Evolutionary conservation across 192 early-diverging fungal genomes (phyloP).

Genomic region (Coemansia erecta): DNA sequence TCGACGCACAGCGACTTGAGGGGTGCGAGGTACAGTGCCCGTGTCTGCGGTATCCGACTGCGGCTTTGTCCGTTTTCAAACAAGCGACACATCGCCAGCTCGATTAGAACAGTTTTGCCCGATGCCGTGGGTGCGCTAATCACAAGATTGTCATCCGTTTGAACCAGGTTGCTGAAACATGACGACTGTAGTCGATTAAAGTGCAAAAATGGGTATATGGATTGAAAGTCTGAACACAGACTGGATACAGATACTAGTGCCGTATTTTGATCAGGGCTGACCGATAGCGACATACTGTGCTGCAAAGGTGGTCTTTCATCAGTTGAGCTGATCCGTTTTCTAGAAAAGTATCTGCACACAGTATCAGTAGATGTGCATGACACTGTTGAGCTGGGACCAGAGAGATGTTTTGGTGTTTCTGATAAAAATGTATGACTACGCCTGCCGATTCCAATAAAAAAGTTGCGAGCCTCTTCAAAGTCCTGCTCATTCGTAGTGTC

Average conservation of each 20-base stretch:
- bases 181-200: conserved; percentile 35
- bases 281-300: too few species aligned
- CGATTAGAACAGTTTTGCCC: conserved; percentile 66
- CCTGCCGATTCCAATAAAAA: too few species aligned
- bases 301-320: neutral
- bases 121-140: conserved; percentile 64
- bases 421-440: too few species aligned
- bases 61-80: neutral
- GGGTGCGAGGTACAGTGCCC: conserved; percentile 66
- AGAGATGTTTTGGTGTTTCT: too few species aligned
- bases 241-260: conserved; percentile 8
- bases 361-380: too few species aligned
- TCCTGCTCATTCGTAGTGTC: too few species aligned
- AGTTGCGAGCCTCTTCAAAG: too few species aligned
- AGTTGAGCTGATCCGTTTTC: neutral
- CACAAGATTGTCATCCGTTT: conserved; percentile 17
- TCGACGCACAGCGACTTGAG: conserved; percentile 66
- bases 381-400: too few species aligned
- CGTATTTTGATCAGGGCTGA: neutral
- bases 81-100: conserved; percentile 48
- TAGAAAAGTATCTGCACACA: too few species aligned
- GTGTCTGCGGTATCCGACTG: conserved; percentile 11
- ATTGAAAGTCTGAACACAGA: conserved; percentile 13
- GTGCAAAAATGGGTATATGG: conserved; percentile 20
- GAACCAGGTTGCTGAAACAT: conserved; percentile 21